These are phyloP conservation scores for Eimeria necatrix DNA, from an alignment of 169 alveolate genomes.

Conservation along the genomic window DNA sequence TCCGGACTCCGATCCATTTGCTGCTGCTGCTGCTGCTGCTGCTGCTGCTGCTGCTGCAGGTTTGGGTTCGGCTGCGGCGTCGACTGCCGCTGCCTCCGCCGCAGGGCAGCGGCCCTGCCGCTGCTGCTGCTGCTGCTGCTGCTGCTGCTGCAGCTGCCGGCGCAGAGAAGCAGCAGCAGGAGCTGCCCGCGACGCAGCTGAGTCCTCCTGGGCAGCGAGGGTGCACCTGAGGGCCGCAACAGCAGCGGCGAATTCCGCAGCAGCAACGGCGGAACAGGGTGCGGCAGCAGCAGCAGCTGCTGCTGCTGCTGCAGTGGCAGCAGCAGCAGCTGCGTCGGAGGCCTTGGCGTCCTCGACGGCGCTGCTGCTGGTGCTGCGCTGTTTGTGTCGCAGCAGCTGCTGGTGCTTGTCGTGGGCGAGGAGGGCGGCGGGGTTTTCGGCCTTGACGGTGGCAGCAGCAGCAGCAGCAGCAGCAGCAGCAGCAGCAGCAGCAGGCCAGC, in stretches of 20 bases:
- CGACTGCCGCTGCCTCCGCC: no score
- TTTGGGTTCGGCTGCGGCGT: no score
- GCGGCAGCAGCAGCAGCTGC: background rate
- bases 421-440: background rate
- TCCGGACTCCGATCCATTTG: background rate
- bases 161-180: conserved; percentile 31
- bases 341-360: background rate
- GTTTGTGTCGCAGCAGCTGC: conserved; percentile 30
- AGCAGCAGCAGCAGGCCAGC: conserved; percentile 5
- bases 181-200: conserved; percentile 23
- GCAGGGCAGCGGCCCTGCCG: background rate
- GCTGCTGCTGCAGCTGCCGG: conserved; percentile 43
- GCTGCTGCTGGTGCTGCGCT: conserved; percentile 38
- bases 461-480: conserved; percentile 28
- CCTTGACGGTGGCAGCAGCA: no score
- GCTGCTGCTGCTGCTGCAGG: no score
- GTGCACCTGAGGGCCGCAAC: conserved; percentile 38
- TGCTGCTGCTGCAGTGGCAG: background rate
- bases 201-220: conserved; percentile 32
- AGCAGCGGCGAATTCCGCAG: conserved; percentile 20
- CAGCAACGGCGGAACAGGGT: conserved; percentile 11
- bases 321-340: background rate
- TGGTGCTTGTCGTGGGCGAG: conserved; percentile 18
- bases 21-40: conserved; percentile 1
- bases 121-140: background rate